A percentile compares a stretch with the other conserved stretches of the same genome.
Conservation (phyloP, 805 yeast genomes). For the Lipomyces oligophaga region DNA sequence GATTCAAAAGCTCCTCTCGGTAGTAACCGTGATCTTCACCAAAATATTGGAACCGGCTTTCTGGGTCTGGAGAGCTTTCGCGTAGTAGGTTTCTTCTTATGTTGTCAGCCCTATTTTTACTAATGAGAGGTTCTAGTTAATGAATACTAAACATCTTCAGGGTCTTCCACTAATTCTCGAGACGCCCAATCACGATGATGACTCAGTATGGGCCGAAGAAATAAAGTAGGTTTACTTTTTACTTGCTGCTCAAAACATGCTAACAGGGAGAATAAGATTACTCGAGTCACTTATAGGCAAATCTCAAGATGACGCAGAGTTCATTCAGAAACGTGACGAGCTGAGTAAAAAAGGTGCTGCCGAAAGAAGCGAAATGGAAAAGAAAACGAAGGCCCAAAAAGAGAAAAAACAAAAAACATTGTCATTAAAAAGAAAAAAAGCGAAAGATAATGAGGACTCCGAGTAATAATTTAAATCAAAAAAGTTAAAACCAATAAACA, state of each 20-base stretch:
- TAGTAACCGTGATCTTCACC: conserved; percentile 88
- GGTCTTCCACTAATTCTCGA: conserved; percentile 79
- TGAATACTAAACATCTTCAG: conserved; percentile 60
- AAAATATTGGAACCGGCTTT: conserved; percentile 83
- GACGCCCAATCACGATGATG: conserved; percentile 57
- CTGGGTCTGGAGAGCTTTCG: conserved; percentile 83
- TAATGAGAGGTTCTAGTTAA: conserved; percentile 40
- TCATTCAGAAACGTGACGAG: conserved; percentile 45
- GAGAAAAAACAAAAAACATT: conserved; percentile 4
- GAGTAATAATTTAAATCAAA: neutral
- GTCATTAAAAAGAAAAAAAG: conserved; percentile 11
- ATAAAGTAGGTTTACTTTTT: conserved; percentile 10
- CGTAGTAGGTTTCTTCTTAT: conserved; percentile 33
- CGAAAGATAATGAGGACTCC: conserved; percentile 5
- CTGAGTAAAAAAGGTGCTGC: conserved; percentile 59
- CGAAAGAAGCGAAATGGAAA: conserved; percentile 46
- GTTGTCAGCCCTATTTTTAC: neutral
- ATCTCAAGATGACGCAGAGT: conserved; percentile 52
- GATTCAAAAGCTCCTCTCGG: conserved; percentile 93
- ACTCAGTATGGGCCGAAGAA: conserved; percentile 50
- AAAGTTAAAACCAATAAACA: neutral
- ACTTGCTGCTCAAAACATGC: neutral
- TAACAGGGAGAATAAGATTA: conserved; percentile 34
- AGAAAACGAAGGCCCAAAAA: conserved; percentile 5
- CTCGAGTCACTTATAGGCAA: conserved; percentile 76